These are phyloP conservation scores for Naganishia cerealis DNA, from an alignment of 1,284 basidiomycete species.

Conservation along the genomic window DNA sequence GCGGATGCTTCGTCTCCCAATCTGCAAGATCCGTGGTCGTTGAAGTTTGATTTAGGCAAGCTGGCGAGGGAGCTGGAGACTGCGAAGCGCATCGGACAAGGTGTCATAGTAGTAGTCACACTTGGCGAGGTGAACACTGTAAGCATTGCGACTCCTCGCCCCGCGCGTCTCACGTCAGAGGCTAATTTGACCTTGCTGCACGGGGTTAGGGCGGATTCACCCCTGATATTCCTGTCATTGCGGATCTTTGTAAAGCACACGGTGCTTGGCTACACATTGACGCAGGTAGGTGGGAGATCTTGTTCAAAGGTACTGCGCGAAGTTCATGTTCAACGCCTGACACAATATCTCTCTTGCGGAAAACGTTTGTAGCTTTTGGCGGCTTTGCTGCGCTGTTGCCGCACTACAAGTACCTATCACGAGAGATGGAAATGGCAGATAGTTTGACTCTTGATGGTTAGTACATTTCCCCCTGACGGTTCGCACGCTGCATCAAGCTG, in stretches of 20 bases:
- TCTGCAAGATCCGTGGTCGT: slow-evolving; percentile 38
- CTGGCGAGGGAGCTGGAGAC: slow-evolving; percentile 48
- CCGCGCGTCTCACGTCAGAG: too few species aligned
- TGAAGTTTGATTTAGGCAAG: slow-evolving; percentile 52
- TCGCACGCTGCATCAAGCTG: neutral
- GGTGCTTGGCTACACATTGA: slow-evolving; percentile 59
- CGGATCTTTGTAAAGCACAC: slow-evolving; percentile 52
- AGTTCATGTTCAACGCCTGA: too few species aligned
- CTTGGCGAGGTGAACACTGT: slow-evolving; percentile 60
- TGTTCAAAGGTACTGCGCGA: neutral
- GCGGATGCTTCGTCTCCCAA: slow-evolving; percentile 27
- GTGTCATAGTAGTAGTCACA: slow-evolving; percentile 53
- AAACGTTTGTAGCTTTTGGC: slow-evolving; percentile 53
- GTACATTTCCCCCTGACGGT: slow-evolving; percentile 28
- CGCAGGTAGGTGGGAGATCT: slow-evolving; percentile 48
- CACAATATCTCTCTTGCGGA: neutral
- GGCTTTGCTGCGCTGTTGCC: slow-evolving; percentile 56
- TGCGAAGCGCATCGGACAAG: slow-evolving; percentile 43
- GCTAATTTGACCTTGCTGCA: neutral
- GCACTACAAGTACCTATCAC: slow-evolving; percentile 48
- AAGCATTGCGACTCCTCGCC: neutral
- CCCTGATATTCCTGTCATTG: slow-evolving; percentile 45
- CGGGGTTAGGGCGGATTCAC: slow-evolving; percentile 51
- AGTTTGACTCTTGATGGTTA: slow-evolving; percentile 57
- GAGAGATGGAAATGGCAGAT: slow-evolving; percentile 56